Percentiles rank a stretch among this genome's conserved stretches.
These are phyloP conservation scores for Cryptococcus sp. DNA, from an alignment of 1,284 basidiomycete genomes.

Conservation along the genomic window DNA sequence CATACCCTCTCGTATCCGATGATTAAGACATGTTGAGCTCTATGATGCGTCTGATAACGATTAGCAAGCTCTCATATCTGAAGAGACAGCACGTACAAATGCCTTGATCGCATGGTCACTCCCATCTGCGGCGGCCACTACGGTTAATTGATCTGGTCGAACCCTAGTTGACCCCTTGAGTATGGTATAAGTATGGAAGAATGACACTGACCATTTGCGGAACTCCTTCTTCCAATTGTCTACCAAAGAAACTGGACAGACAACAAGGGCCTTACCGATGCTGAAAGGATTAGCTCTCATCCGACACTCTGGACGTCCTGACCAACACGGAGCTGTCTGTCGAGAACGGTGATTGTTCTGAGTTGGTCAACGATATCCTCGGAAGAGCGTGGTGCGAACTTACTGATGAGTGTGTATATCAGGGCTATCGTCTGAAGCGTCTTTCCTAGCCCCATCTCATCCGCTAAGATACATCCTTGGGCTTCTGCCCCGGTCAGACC, in stretches of 20 bases:
- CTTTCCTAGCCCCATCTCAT: conserved; percentile 96
- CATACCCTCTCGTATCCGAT: conserved; percentile 81
- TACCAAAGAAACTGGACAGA: conserved; percentile 88
- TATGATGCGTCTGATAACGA: conserved; percentile 50
- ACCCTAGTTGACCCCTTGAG: conserved; percentile 7
- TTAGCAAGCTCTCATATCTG: not conserved
- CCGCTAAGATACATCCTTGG: conserved; percentile 89
- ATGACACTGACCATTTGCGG: conserved; percentile 69
- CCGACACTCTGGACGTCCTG: too few relatives aligned
- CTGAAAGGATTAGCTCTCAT: conserved; percentile 12
- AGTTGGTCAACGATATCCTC: not conserved
- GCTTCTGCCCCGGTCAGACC: conserved; percentile 78
- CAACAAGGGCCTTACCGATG: conserved; percentile 76
- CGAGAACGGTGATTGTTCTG: conserved; percentile 72
- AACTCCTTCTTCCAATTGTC: conserved; percentile 98
- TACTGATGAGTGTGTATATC: conserved; percentile 82
- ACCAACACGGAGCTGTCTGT: conserved; percentile 53
- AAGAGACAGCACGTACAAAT: conserved; percentile 59
- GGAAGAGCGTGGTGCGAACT: conserved; percentile 24
- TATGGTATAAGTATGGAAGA: not conserved
- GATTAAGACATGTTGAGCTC: conserved; percentile 73
- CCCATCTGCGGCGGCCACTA: conserved; percentile 72
- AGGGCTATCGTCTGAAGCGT: conserved; percentile 80
- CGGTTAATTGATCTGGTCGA: not conserved
- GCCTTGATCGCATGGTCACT: conserved; percentile 63